Evolutionary conservation across 148 eudicot genomes (phyloP).

Genomic region (Nyssa sinensis): DNA sequence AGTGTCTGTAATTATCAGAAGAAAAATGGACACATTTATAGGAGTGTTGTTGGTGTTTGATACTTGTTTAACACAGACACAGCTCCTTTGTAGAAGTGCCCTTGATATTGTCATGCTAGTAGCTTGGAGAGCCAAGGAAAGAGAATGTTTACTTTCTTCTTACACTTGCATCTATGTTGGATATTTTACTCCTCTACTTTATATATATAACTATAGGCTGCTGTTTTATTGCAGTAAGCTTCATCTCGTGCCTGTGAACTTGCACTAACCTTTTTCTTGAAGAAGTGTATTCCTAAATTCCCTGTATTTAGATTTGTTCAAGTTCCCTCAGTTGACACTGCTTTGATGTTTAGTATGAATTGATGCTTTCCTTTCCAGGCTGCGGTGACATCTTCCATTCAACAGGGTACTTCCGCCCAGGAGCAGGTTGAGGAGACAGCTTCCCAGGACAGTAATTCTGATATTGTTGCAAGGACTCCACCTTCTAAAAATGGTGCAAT

Average conservation of each 20-base stretch:
- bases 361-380: conserved; percentile 37
- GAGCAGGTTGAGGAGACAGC: conserved; percentile 69
- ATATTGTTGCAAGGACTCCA: conserved; percentile 67
- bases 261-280: background rate
- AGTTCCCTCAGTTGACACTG: background rate
- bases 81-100: too few relatives aligned
- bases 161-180: too few relatives aligned
- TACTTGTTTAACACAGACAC: too few relatives aligned
- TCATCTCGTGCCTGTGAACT: background rate
- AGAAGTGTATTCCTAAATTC: background rate
- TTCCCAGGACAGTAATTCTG: conserved; percentile 57
- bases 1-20: too few relatives aligned
- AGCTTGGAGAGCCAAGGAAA: too few relatives aligned
- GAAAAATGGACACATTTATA: too few relatives aligned
- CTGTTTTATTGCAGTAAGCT: background rate
- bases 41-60: too few relatives aligned
- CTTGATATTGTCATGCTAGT: too few relatives aligned
- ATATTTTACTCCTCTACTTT: too few relatives aligned
- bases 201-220: background rate
- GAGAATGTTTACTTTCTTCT: too few relatives aligned
- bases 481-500: conserved; percentile 59
- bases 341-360: background rate
- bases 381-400: conserved; percentile 42
- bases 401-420: conserved; percentile 44
- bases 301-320: background rate